Evolutionary conservation across 805 yeast species (phyloP), one percentile per base, ranked within the genome.

Genomic region (Candida berthetii): DNA sequence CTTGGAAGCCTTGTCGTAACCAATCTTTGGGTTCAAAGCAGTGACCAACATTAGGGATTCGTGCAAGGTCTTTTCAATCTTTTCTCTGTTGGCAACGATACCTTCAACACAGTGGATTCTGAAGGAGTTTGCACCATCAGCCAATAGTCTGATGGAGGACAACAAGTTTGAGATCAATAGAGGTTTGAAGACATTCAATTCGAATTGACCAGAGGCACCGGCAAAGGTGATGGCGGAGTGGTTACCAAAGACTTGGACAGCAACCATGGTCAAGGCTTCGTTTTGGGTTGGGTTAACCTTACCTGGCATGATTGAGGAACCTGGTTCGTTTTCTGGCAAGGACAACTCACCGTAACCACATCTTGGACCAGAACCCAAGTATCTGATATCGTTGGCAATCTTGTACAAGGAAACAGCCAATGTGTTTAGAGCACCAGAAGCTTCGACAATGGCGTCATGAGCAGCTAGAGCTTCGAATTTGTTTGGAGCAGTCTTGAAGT

Each of bases 261-360:
- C 89, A 47, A 91, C 96, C 96, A 93, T 95, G 50, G 98, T 93
- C 64, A 93, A 72, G 42, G 99, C 99, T 76, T 93, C 99, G 67
- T 90, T 90, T 74, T 93, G 99, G 43, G 99, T 93, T 52, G 99
- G 99, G 78, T 93, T 93, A 49, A 93, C 97, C 73, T 93, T 93
- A 64, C 99, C 99, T 40, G 99, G 99, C 99, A 93, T 93, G 68
- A 93, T 93, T 24, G 97, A 89, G 45, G 97, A 88, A 61, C 99
- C 99, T 43, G 99, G 99, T 73, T 93, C 99, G 68, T 93, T 93
- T 73, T 91, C 98, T 49, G 99, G 99, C 55, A 93, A 74, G 22
- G 88, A 62, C 54, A 93, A 79, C 71, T 93, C 99, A 43, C 97
- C 97, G 70, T 93, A 93, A 49, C 99, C 99, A 71, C 99, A 93